Percentiles rank a stretch among this genome's conserved stretches.
Conservation (phyloP, 352 stramenopile species). For the Globisporangium sylvaticum region DNA sequence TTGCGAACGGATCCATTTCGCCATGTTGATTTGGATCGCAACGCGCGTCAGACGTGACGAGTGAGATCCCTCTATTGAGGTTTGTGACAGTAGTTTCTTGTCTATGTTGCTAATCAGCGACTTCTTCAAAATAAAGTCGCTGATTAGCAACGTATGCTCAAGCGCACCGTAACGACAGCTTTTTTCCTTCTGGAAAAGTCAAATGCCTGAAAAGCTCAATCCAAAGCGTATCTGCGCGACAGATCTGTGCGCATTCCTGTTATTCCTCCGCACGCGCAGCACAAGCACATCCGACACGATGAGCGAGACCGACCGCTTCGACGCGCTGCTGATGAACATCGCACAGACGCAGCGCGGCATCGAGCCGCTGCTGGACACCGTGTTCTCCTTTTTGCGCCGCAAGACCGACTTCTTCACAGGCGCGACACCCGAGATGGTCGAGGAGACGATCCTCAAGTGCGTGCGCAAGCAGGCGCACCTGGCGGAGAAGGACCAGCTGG, state of each 20-base stretch:
- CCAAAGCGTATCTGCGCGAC: background rate
- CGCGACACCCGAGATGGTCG: conserved; percentile 64
- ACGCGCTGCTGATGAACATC: conserved; percentile 97
- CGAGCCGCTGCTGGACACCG: conserved; percentile 96
- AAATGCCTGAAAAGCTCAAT: background rate
- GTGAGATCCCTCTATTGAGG: background rate
- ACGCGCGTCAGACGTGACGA: background rate
- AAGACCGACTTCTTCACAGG: conserved; percentile 99
- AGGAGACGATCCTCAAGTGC: conserved; percentile 86
- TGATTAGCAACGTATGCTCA: background rate
- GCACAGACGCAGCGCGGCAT: conserved; percentile 96
- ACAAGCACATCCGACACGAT: conserved; percentile 22
- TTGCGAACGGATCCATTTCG: background rate
- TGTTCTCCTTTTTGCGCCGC: conserved; percentile 97
- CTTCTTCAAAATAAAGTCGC: background rate
- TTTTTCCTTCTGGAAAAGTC: conserved; percentile 5
- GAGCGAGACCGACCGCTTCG: conserved; percentile 81
- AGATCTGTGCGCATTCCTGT: background rate
- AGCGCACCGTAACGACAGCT: background rate
- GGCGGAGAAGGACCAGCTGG: conserved; percentile 74
- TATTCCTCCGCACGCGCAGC: background rate
- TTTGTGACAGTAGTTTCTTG: background rate
- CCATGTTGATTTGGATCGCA: conserved; percentile 1
- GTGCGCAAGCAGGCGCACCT: conserved; percentile 90
- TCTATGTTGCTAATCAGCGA: background rate